These are phyloP conservation scores for Abortiporus biennis DNA, from an alignment of 1,284 basidiomycete species.

Conservation along the genomic window DNA sequence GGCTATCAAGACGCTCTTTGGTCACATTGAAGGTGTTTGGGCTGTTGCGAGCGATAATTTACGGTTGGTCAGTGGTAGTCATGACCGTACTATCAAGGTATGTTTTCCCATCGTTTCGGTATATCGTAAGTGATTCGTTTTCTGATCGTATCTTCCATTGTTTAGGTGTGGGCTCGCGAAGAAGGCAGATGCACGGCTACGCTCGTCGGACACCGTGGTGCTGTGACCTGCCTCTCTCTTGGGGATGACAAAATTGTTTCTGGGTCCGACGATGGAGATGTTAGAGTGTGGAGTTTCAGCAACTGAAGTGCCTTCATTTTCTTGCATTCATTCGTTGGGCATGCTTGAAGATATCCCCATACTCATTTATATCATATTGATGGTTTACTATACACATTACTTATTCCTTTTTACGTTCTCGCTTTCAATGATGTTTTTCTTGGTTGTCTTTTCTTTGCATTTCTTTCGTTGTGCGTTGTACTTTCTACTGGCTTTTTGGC, in stretches of 20 bases:
- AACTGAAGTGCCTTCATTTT: slow-evolving; percentile 22
- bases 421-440: neutral
- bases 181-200: slow-evolving; percentile 87
- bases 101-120: slow-evolving; percentile 17
- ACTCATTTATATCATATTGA: neutral
- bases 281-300: slow-evolving; percentile 80
- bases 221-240: slow-evolving; percentile 87
- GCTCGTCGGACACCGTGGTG: slow-evolving; percentile 90
- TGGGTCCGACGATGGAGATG: slow-evolving; percentile 84
- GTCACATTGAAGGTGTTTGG: slow-evolving; percentile 98
- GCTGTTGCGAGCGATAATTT: slow-evolving; percentile 89
- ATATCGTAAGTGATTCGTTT: too few species aligned
- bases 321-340: too few species aligned
- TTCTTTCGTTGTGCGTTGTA: too few species aligned
- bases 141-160: slow-evolving; percentile 1
- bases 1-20: slow-evolving; percentile 83
- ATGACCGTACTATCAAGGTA: slow-evolving; percentile 91
- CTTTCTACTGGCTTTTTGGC: too few species aligned
- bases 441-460: slow-evolving; percentile 4
- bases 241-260: slow-evolving; percentile 96
- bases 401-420: neutral
- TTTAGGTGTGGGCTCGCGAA: slow-evolving; percentile 87
- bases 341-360: neutral
- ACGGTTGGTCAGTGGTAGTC: slow-evolving; percentile 86
- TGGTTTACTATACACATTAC: too few species aligned